These are phyloP conservation scores for Polychaeton citri DNA, from an alignment of 2,329 filamentous ascomycete genomes.

Conservation along the genomic window DNA sequence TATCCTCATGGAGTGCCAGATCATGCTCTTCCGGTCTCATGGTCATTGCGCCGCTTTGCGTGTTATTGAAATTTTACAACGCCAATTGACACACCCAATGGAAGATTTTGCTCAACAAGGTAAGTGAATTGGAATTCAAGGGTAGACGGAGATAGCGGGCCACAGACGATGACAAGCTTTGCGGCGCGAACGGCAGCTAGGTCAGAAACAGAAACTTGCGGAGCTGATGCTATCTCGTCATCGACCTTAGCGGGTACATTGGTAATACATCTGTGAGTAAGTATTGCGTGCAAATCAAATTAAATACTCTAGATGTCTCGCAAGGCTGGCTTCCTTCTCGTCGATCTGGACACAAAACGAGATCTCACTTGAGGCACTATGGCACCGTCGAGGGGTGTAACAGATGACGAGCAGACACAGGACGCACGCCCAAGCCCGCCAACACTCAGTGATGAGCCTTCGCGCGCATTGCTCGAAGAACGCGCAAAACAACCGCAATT, in stretches of 20 bases:
- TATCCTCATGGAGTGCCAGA: constrained; percentile 20
- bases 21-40: constrained; percentile 8
- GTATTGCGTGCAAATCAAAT: no score
- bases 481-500: constrained; percentile 41
- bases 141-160: no score
- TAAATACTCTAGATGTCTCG: no score
- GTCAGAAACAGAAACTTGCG: no score
- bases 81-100: no score
- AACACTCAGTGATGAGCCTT: neutral
- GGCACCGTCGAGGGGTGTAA: neutral
- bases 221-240: no score
- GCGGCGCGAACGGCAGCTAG: no score
- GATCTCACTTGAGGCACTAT: neutral
- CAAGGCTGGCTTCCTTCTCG: neutral
- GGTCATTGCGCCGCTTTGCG: neutral
- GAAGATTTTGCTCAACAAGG: no score
- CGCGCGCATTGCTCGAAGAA: neutral
- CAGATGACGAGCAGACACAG: neutral
- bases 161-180: no score
- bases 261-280: no score
- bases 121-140: no score
- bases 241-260: no score
- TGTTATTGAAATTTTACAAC: neutral
- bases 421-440: neutral
- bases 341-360: neutral